Evolutionary conservation across 306 rosid species (phyloP).

Genomic region (Datisca glomerata): DNA sequence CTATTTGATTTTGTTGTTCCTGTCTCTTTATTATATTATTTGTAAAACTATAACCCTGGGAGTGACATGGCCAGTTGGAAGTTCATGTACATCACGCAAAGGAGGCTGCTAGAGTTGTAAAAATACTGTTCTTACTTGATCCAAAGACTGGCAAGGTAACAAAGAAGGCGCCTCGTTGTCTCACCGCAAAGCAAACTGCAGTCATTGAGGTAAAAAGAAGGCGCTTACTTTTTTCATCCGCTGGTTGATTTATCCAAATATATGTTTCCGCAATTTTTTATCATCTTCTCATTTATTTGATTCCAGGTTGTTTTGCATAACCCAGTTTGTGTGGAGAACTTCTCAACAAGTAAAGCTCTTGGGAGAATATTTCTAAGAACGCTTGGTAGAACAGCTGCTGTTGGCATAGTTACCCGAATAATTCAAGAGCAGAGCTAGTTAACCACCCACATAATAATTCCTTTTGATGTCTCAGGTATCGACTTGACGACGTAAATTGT

Average conservation of each 20-base stretch:
- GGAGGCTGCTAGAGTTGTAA: conserved; percentile 73
- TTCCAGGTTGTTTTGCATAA: conserved; percentile 58
- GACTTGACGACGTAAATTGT: too few species aligned
- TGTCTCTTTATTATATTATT: conserved; percentile 1
- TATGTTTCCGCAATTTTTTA: background rate
- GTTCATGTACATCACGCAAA: conserved; percentile 79
- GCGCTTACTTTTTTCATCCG: background rate
- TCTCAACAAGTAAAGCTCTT: conserved; percentile 59
- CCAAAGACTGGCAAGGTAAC: conserved; percentile 79
- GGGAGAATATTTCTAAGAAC: conserved; percentile 83
- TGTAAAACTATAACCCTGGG: conserved; percentile 4
- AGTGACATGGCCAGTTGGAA: conserved; percentile 55
- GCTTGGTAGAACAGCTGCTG: conserved; percentile 67
- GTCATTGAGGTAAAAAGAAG: conserved; percentile 57
- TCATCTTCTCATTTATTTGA: conserved; percentile 11
- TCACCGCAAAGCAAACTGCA: conserved; percentile 78
- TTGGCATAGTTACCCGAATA: conserved; percentile 67
- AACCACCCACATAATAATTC: background rate
- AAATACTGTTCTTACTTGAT: conserved; percentile 58
- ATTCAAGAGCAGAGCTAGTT: conserved; percentile 32
- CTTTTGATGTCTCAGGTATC: too few species aligned
- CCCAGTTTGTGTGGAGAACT: conserved; percentile 68
- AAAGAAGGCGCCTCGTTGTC: conserved; percentile 79
- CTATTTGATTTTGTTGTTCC: background rate
- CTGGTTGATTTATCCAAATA: background rate